Base-by-base conservation (phyloP, 75 land plant species). In the Chamaecyparis obtusa region DNA sequence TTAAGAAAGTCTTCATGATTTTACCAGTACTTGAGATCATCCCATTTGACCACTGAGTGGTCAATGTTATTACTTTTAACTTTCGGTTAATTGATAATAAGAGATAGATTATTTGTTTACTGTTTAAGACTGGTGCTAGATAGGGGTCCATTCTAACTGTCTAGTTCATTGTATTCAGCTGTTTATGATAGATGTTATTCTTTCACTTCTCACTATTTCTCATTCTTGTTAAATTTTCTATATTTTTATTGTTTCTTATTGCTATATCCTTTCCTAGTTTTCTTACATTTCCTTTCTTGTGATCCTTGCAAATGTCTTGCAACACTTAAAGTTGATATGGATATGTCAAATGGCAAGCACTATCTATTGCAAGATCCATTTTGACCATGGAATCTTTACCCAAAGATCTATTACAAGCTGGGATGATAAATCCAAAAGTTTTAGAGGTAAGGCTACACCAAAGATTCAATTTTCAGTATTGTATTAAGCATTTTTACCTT, bases 361-460 rank as follows among this genome's bases (percentile, higher is more conserved):
- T 87, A 57, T 87, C 94, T 86, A 91, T 97, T 84, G 99, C 99
- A 86, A 94, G 88, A 87, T 91, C 88, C 37, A 95, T 96, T 14
- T 88, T 96, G 75, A 78, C 86, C 49, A 71, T 89, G 75, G 93
- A 92, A 67, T 60, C 87, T 49, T 44, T 87, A 44, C 67, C 87
- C 30, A 51, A 85, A n/a, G 81, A 54, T 35, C 49, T 33, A 87
- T 88, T 88, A 49, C 86, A 54, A 77, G 83, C 88, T n/a, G 89
- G 67, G 83, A 84, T 89, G 41, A 48, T 97, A 83, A 91, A 90
- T 49, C 87, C 92, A 24, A 93, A 96, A 78, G 56, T 74, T 83
- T 85, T 97, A 72, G 94, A 95, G 98, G 99, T 96, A 57, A 79
- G 49, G 49, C 46, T 48, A 44, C 44, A 4, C 32, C 83, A n/a